A percentile compares a stretch with the other conserved stretches of the same genome.
These are phyloP conservation scores for Mycena galericulata DNA, from an alignment of 768 basidiomycete species.

Conservation along the genomic window DNA sequence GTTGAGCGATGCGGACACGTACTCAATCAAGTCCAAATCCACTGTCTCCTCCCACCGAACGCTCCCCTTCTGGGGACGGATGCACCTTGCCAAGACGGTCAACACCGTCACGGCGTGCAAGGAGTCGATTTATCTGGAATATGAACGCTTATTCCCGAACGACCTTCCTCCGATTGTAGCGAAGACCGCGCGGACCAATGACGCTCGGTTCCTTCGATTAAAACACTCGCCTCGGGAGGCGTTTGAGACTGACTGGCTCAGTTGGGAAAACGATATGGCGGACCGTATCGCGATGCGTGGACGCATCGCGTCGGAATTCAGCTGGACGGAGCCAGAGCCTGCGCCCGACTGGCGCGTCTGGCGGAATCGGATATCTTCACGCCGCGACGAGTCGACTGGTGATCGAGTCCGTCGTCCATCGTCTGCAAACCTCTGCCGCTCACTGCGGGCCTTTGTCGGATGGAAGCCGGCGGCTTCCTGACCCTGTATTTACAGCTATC, in stretches of 20 bases:
- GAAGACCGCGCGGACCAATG: slow-evolving; percentile 47
- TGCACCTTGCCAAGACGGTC: slow-evolving; percentile 75
- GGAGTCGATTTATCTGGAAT: slow-evolving; percentile 76
- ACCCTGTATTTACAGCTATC: slow-evolving; percentile 1
- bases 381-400: slow-evolving; percentile 36
- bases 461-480: slow-evolving; percentile 50
- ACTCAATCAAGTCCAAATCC: slow-evolving; percentile 31
- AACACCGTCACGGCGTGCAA: slow-evolving; percentile 72
- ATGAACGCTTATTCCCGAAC: slow-evolving; percentile 59
- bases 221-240: slow-evolving; percentile 60
- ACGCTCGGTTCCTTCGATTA: slow-evolving; percentile 32
- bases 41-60: slow-evolving; percentile 34
- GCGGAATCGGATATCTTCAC: slow-evolving; percentile 50
- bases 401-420: slow-evolving; percentile 1
- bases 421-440: slow-evolving; percentile 53
- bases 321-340: slow-evolving; percentile 65
- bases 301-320: slow-evolving; percentile 56
- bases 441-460: slow-evolving; percentile 68
- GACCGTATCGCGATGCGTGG: slow-evolving; percentile 75
- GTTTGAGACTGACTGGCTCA: slow-evolving; percentile 75
- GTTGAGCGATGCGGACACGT: slow-evolving; percentile 35
- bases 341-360: slow-evolving; percentile 64
- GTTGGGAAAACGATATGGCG: slow-evolving; percentile 86
- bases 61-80: slow-evolving; percentile 61
- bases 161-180: slow-evolving; percentile 53